Percentiles rank a stretch among this genome's conserved stretches.
These are phyloP conservation scores for Aspergillus proliferans DNA, from an alignment of 2,329 filamentous ascomycete species.

Conservation along the genomic window DNA sequence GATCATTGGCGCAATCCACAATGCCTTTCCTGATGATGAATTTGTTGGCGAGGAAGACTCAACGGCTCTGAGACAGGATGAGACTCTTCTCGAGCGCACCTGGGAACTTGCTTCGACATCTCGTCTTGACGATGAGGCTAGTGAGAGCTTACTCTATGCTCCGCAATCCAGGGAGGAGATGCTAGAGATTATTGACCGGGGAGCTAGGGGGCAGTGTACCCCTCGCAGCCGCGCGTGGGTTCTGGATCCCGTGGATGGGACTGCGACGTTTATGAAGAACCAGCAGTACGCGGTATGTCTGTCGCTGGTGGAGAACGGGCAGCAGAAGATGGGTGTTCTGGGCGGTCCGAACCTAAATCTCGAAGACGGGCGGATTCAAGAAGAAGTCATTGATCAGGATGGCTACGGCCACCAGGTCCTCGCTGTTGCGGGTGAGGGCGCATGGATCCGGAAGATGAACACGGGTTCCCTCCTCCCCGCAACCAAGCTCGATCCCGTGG, in stretches of 20 bases:
- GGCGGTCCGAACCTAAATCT: slow-evolving; percentile 57
- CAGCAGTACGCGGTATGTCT: slow-evolving; percentile 60
- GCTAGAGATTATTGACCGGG: slow-evolving; percentile 57
- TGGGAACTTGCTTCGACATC: slow-evolving; percentile 48
- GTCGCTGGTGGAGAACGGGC: slow-evolving; percentile 52
- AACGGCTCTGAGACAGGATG: slow-evolving; percentile 46
- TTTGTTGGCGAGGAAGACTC: slow-evolving; percentile 59
- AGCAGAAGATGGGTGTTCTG: slow-evolving; percentile 53
- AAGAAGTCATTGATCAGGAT: slow-evolving; percentile 38
- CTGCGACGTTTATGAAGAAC: slow-evolving; percentile 54
- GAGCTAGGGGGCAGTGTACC: slow-evolving; percentile 39
- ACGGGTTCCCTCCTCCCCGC: slow-evolving; percentile 26
- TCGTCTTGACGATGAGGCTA: slow-evolving; percentile 26
- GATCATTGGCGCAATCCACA: slow-evolving; percentile 52
- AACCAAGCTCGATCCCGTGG: slow-evolving; percentile 22
- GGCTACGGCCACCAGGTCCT: slow-evolving; percentile 47
- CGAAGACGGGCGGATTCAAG: slow-evolving; percentile 27
- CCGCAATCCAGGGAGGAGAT: slow-evolving; percentile 49
- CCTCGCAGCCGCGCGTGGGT: slow-evolving; percentile 50
- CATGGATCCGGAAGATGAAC: slow-evolving; percentile 34
- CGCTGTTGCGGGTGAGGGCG: slow-evolving; percentile 43
- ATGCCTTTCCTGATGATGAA: slow-evolving; percentile 49
- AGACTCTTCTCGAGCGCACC: slow-evolving; percentile 46
- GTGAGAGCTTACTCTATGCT: slow-evolving; percentile 29
- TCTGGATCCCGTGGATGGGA: slow-evolving; percentile 61